Evolutionary conservation across 1,139 yeast genomes (phyloP), one percentile per base, ranked within the genome.

Genomic region (Geotrichum siamense): DNA sequence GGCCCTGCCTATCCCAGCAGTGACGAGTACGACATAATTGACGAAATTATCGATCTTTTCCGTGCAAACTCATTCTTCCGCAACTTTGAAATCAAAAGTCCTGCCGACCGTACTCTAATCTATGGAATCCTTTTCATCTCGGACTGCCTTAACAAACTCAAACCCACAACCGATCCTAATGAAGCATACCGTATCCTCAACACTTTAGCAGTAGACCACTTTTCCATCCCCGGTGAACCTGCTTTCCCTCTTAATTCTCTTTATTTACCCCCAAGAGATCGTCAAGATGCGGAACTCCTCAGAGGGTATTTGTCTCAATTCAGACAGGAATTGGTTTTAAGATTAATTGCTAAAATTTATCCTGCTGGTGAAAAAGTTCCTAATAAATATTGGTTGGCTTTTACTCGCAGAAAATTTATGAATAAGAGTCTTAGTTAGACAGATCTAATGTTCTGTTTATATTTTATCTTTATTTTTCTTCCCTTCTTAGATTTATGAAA

Each of bases 51-150:
- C 48, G 98, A 91, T 64, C 72, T 91, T 48, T 91, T 91, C 65
- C 74, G 98, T 54, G 96, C 97, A 57, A 91, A 91, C 65, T 84
- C 96, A 5, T 89, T 91, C 67, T 91, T 93, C 74, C 82, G 85
- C 62, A 91, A 91, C 71, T 93, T 91, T 64, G 98, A 93, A 67
- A 87, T 91, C 67, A 86, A 86, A 62, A 95, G 96, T 10, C 86
- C 94, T 16, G 83, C 96, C 2, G 99, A 91, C 64, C 74, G 99
- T 54, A 75, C 91, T n/a, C 71, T 91, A 51, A 89, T 93, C 57
- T 91, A 91, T 62, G 99, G 98, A n/a, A 91, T 91, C 49, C 70
- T 93, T 50, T 91, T 78, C 62, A 77, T 85, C 34, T 83, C 93
- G 48, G 94, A 86, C 59, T 86, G 96, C 64, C 71, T 91, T 51